Evolutionary conservation across 768 basidiomycete genomes (phyloP).

Genomic region (Naematelia encephala): DNA sequence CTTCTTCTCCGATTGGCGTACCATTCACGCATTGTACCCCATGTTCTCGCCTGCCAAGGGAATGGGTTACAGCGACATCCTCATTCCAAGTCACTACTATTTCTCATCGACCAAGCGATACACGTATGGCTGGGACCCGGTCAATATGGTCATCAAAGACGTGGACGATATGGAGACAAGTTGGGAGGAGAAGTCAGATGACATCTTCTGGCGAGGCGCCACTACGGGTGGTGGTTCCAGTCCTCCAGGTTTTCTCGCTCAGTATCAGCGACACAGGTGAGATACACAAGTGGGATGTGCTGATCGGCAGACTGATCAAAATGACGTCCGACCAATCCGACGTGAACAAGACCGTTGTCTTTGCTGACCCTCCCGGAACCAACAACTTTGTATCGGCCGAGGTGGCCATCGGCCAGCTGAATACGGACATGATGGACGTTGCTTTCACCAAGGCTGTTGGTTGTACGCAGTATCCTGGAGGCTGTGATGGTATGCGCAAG

Average conservation of each 20-base stretch:
- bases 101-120: slow-evolving; percentile 75
- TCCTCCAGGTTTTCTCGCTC: slow-evolving; percentile 73
- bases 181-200: slow-evolving; percentile 84
- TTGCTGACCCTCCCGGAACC: slow-evolving; percentile 64
- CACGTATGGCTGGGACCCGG: slow-evolving; percentile 86
- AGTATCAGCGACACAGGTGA: slow-evolving; percentile 83
- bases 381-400: slow-evolving; percentile 61
- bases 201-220: slow-evolving; percentile 90
- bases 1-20: slow-evolving; percentile 96
- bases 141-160: slow-evolving; percentile 67
- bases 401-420: slow-evolving; percentile 63
- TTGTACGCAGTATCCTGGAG: slow-evolving; percentile 65
- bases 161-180: slow-evolving; percentile 79
- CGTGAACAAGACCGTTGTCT: slow-evolving; percentile 63
- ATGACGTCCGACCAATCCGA: slow-evolving; percentile 65
- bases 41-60: slow-evolving; percentile 90
- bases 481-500: slow-evolving; percentile 62
- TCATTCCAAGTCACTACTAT: slow-evolving; percentile 96
- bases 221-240: slow-evolving; percentile 91
- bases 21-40: slow-evolving; percentile 81
- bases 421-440: slow-evolving; percentile 77
- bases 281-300: not conserved
- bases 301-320: slow-evolving; percentile 61
- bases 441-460: slow-evolving; percentile 78
- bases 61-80: slow-evolving; percentile 79